Percentiles rank a stretch among this genome's conserved stretches.
phyloP scores from a whole-genome alignment of 208 protist genomes.

The Trypanosoma grayi region DNA sequence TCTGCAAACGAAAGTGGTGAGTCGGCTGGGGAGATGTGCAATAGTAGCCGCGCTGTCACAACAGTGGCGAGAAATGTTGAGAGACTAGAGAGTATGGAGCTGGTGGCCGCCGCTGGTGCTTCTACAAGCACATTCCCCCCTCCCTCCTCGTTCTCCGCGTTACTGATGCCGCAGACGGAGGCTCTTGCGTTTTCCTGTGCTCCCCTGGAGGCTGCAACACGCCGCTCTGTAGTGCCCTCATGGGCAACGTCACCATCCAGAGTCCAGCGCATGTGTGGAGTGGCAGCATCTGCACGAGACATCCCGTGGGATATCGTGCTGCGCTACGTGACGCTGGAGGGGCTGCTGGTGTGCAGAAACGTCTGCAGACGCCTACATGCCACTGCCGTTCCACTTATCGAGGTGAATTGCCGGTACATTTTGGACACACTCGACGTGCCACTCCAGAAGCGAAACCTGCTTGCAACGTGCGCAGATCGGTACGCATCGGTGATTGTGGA shows the following conservation, averaged over 20 bases:
- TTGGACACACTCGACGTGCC: constrained; percentile 17
- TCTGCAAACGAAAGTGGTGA: too few relatives aligned
- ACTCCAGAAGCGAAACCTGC: neutral
- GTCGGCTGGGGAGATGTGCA: neutral
- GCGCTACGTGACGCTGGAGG: constrained; percentile 13
- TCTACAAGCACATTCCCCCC: neutral
- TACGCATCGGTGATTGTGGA: constrained; percentile 11
- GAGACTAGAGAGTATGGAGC: neutral
- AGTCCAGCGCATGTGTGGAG: neutral
- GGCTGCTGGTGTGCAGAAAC: neutral
- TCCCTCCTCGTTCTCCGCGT: neutral
- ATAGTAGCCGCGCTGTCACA: neutral
- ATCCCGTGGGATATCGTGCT: constrained; percentile 15
- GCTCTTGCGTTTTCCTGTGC: too few relatives aligned
- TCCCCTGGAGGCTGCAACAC: too few relatives aligned
- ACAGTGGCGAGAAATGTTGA: neutral
- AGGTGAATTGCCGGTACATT: constrained; percentile 16
- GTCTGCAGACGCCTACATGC: neutral
- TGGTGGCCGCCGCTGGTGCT: neutral
- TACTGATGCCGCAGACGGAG: neutral
- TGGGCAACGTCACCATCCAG: neutral
- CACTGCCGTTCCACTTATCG: constrained; percentile 9
- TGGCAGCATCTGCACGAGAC: neutral
- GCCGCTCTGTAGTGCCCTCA: neutral
- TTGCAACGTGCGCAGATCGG: neutral